Evolutionary conservation across 2,329 filamentous ascomycete species (phyloP).

Genomic region (Pseudomassariella vexata): DNA sequence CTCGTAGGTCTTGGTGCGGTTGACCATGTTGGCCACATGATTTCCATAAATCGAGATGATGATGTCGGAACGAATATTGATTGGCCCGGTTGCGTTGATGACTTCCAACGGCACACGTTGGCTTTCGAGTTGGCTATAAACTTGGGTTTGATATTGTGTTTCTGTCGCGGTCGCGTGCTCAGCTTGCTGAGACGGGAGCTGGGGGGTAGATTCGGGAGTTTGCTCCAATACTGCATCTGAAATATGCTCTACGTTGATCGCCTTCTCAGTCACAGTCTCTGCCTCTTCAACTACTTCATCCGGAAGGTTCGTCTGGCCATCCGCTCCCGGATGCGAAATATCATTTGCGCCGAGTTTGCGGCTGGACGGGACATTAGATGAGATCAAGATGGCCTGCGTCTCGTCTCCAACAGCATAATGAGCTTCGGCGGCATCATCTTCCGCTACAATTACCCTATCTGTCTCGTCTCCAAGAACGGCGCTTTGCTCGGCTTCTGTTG

Average conservation of each 20-base stretch:
- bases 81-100: conserved; percentile 25
- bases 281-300: neutral
- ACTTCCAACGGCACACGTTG: conserved; percentile 23
- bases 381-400: conserved; percentile 16
- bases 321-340: conserved; percentile 2
- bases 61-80: conserved; percentile 37
- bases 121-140: conserved; percentile 25
- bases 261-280: neutral
- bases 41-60: conserved; percentile 52
- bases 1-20: conserved; percentile 47
- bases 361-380: conserved; percentile 8
- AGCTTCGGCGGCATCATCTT: conserved; percentile 9
- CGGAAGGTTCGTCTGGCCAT: neutral
- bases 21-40: conserved; percentile 41
- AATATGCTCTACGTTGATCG: neutral
- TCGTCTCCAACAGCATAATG: conserved; percentile 13
- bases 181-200: conserved; percentile 4
- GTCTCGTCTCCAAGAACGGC: neutral
- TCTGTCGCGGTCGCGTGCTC: conserved; percentile 8
- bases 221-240: conserved; percentile 8
- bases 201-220: conserved; percentile 9
- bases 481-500: neutral
- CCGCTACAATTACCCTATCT: conserved; percentile 7
- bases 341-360: conserved; percentile 7
- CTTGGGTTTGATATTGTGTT: conserved; percentile 11